Evolutionary conservation across 2,329 filamentous ascomycete genomes (phyloP).

Genomic region (Exophiala sideris): DNA sequence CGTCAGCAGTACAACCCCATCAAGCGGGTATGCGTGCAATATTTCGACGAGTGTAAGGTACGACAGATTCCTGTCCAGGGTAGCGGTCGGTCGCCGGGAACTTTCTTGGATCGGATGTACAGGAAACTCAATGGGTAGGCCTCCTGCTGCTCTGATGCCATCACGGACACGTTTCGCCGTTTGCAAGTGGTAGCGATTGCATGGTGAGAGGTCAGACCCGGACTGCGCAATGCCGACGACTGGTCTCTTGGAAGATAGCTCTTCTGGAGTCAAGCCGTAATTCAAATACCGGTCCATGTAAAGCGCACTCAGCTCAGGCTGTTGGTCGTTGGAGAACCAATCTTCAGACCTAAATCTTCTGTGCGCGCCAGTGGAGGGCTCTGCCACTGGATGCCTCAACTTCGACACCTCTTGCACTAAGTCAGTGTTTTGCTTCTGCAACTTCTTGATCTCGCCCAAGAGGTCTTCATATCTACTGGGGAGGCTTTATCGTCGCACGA

Average conservation of each 20-base stretch:
- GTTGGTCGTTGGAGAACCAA: constrained; percentile 43
- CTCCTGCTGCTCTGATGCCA: constrained; percentile 49
- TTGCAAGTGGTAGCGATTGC: constrained; percentile 50
- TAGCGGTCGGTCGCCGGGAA: constrained; percentile 46
- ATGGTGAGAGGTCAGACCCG: constrained; percentile 50
- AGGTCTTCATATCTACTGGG: no score
- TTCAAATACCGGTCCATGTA: constrained; percentile 53
- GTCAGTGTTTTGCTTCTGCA: no score
- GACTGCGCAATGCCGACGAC: constrained; percentile 54
- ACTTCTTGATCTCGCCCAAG: no score
- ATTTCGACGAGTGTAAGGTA: constrained; percentile 50
- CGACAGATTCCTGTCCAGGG: constrained; percentile 49
- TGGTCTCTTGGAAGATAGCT: constrained; percentile 49
- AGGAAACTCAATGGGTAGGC: constrained; percentile 52
- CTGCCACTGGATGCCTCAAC: constrained; percentile 3
- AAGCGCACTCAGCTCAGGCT: constrained; percentile 44
- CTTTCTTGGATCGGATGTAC: constrained; percentile 53
- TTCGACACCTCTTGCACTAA: no score
- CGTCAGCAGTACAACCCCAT: constrained; percentile 51
- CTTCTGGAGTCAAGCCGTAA: constrained; percentile 49
- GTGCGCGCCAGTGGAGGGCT: constrained; percentile 9
- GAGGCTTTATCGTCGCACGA: no score
- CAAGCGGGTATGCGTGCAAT: constrained; percentile 49
- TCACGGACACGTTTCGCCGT: constrained; percentile 51
- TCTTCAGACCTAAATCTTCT: constrained; percentile 39